Conservation (phyloP, 2,329 filamentous ascomycete genomes). For the Teratosphaeria zuluensis region DNA sequence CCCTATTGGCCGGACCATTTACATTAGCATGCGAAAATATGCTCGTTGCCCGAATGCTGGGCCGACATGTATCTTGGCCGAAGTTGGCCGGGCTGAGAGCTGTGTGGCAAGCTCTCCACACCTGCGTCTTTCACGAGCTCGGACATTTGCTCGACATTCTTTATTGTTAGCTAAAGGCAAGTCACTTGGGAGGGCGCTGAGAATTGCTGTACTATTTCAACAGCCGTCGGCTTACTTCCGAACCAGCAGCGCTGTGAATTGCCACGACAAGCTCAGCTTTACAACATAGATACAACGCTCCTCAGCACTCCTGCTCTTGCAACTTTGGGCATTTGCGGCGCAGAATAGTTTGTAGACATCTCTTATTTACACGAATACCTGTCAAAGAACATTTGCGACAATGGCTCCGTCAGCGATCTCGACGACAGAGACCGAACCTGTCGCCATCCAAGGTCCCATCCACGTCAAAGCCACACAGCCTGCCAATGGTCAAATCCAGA, state of each 20-base stretch:
- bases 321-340: background rate
- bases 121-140: background rate
- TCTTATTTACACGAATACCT: background rate
- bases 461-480: slow-evolving; percentile 6
- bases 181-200: background rate
- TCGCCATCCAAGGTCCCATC: slow-evolving; percentile 4
- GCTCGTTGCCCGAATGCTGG: background rate
- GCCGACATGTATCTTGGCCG: background rate
- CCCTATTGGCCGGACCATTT: background rate
- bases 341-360: no score
- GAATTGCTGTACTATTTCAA: background rate
- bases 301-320: background rate
- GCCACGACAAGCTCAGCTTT: background rate
- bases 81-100: background rate
- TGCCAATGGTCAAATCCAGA: background rate
- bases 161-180: background rate
- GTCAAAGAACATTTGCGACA: background rate
- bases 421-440: slow-evolving; percentile 6
- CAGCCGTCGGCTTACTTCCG: background rate
- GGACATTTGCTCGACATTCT: background rate
- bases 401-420: slow-evolving; percentile 24
- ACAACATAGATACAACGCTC: background rate
- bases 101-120: background rate
- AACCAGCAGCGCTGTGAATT: background rate
- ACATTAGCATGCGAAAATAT: background rate